phyloP scores from a whole-genome alignment of 345 rosid genomes.

The Pseudoturritis turrita region DNA sequence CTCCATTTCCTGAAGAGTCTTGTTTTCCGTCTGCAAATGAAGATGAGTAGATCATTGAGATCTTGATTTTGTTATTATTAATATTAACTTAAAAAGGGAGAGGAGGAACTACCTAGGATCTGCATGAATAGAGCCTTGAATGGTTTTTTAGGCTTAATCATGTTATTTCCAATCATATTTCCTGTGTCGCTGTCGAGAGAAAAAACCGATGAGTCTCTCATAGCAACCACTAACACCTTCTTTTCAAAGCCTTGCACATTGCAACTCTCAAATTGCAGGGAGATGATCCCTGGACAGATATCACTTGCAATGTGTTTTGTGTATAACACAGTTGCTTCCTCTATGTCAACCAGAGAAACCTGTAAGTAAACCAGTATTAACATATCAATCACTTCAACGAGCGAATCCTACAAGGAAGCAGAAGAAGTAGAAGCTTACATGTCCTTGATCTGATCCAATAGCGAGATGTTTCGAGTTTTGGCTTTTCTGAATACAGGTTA shows the following conservation, averaged over 20 bases:
- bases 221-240: constrained; percentile 68
- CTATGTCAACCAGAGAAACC: constrained; percentile 64
- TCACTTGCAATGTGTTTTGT: constrained; percentile 65
- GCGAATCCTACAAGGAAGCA: neutral
- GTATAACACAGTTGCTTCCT: constrained; percentile 48
- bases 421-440: constrained; percentile 43
- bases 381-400: neutral
- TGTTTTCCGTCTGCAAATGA: constrained; percentile 51
- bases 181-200: constrained; percentile 69
- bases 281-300: constrained; percentile 56
- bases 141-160: constrained; percentile 77
- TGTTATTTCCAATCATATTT: constrained; percentile 52
- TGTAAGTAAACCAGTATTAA: constrained; percentile 26
- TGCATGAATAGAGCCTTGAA: constrained; percentile 77
- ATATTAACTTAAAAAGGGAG: neutral
- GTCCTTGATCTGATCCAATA: constrained; percentile 83
- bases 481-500: constrained; percentile 52
- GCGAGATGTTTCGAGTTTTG: constrained; percentile 57
- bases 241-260: constrained; percentile 70
- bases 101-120: constrained; percentile 47
- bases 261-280: constrained; percentile 66
- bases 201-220: constrained; percentile 77
- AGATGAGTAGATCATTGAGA: neutral
- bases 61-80: neutral
- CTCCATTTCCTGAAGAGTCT: constrained; percentile 34